phyloP scores from a whole-genome alignment of 768 basidiomycete genomes.

The Rhodosporidiobolus odoratus region DNA sequence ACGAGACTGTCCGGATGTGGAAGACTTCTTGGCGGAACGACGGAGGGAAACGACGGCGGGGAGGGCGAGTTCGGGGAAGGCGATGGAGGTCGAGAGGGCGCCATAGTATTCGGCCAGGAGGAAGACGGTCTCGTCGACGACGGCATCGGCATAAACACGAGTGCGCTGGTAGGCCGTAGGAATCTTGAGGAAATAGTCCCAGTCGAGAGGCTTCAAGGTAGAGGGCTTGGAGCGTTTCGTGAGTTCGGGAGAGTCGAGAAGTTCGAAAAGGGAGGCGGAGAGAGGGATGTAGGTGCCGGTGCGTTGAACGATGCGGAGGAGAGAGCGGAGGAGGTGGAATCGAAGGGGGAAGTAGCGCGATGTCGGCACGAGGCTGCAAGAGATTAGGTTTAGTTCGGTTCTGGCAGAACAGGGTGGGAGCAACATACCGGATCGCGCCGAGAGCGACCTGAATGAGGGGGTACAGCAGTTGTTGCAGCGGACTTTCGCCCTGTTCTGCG shows the following conservation, averaged over 20 bases:
- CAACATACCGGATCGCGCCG: slow-evolving; percentile 82
- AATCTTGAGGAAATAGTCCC: slow-evolving; percentile 77
- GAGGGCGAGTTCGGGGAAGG: slow-evolving; percentile 86
- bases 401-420: not conserved
- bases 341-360: slow-evolving; percentile 91
- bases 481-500: slow-evolving; percentile 60
- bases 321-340: slow-evolving; percentile 80
- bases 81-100: slow-evolving; percentile 71
- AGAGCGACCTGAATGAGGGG: slow-evolving; percentile 90
- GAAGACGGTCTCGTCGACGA: slow-evolving; percentile 75
- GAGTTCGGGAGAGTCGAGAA: slow-evolving; percentile 68
- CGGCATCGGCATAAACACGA: slow-evolving; percentile 71
- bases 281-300: slow-evolving; percentile 82
- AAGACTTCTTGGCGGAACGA: slow-evolving; percentile 64
- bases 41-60: slow-evolving; percentile 69
- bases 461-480: slow-evolving; percentile 81
- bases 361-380: slow-evolving; percentile 61
- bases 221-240: slow-evolving; percentile 70
- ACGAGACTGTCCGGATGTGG: slow-evolving; percentile 53
- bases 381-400: not conserved
- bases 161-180: slow-evolving; percentile 86
- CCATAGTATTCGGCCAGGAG: slow-evolving; percentile 77
- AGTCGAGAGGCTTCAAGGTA: slow-evolving; percentile 79
- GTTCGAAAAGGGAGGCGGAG: slow-evolving; percentile 76
- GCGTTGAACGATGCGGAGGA: slow-evolving; percentile 75